phyloP scores from a whole-genome alignment of 2,329 filamentous ascomycete species.

The Trichoderma harzianum region DNA sequence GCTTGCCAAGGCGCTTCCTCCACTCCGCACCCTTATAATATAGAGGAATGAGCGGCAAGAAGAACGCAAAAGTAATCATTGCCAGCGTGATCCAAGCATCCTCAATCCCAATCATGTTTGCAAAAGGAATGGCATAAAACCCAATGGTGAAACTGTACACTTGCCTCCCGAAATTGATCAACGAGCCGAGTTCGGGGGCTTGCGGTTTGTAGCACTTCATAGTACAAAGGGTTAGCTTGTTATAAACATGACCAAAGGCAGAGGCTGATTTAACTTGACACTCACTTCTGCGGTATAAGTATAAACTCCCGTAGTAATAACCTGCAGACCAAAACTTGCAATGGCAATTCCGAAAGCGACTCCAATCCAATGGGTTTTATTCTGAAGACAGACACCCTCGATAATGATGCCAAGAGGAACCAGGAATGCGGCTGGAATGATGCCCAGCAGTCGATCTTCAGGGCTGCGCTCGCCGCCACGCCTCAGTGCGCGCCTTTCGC shows the following conservation, averaged over 20 bases:
- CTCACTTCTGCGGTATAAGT: conserved; percentile 12
- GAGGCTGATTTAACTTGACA: not conserved
- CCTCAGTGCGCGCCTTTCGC: not conserved
- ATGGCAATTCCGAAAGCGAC: conserved; percentile 13
- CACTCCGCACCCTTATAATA: conserved; percentile 3
- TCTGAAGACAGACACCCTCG: conserved; percentile 6
- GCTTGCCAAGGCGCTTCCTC: conserved; percentile 7
- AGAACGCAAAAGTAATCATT: not conserved
- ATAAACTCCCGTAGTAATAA: conserved; percentile 5
- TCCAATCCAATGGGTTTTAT: conserved; percentile 12
- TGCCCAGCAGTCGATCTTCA: conserved; percentile 3
- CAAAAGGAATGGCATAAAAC: not conserved
- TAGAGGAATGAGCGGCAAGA: not conserved
- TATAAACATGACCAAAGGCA: not conserved
- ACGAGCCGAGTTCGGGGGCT: conserved; percentile 1
- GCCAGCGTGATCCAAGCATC: conserved; percentile 11
- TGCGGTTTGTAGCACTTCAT: conserved; percentile 10
- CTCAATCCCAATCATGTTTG: not conserved
- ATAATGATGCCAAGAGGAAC: conserved; percentile 6
- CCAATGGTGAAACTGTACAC: conserved; percentile 12
- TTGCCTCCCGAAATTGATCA: conserved; percentile 5
- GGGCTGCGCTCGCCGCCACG: conserved; percentile 5
- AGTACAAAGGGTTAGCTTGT: not conserved
- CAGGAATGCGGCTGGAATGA: not conserved
- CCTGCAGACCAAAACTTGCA: conserved; percentile 1